phyloP scores from a whole-genome alignment of 768 basidiomycete genomes.

The Lactarius sp. region DNA sequence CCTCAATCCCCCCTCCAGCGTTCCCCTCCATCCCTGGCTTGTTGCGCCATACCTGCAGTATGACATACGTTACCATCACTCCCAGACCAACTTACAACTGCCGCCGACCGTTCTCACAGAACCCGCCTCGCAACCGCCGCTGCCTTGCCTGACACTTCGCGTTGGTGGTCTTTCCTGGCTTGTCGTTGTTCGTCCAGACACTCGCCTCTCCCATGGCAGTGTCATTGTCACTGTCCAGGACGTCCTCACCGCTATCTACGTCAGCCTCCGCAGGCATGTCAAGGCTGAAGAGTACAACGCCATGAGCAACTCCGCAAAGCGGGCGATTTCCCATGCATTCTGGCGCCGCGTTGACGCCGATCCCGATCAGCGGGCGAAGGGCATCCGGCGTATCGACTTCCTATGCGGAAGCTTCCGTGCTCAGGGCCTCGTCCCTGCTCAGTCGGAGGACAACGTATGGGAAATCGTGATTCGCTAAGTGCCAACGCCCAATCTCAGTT shows the following conservation, averaged over 20 bases:
- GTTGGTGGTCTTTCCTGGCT: constrained; percentile 3
- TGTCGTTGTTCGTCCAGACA: neutral
- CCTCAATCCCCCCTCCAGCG: too few species aligned
- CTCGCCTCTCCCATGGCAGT: neutral
- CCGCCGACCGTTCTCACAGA: neutral
- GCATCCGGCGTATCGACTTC: constrained; percentile 15
- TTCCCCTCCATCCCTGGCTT: neutral
- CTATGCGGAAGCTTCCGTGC: neutral
- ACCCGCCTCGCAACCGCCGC: neutral
- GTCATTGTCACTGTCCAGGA: constrained; percentile 10
- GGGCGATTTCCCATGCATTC: neutral
- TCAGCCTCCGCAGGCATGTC: constrained; percentile 4
- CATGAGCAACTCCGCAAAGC: neutral
- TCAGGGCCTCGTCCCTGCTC: constrained; percentile 8
- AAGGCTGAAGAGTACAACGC: constrained; percentile 3
- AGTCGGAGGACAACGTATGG: constrained; percentile 12
- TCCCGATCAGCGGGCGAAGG: constrained; percentile 3
- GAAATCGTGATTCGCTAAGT: constrained; percentile 2
- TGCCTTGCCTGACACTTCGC: neutral
- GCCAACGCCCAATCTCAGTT: too few species aligned
- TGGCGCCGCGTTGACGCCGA: neutral
- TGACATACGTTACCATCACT: neutral
- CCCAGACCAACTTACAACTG: neutral
- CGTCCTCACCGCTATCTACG: neutral
- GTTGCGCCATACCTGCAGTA: neutral